These are phyloP conservation scores for Euptelea pleiosperma DNA, from an alignment of 164 flowering plant species.

Conservation along the genomic window DNA sequence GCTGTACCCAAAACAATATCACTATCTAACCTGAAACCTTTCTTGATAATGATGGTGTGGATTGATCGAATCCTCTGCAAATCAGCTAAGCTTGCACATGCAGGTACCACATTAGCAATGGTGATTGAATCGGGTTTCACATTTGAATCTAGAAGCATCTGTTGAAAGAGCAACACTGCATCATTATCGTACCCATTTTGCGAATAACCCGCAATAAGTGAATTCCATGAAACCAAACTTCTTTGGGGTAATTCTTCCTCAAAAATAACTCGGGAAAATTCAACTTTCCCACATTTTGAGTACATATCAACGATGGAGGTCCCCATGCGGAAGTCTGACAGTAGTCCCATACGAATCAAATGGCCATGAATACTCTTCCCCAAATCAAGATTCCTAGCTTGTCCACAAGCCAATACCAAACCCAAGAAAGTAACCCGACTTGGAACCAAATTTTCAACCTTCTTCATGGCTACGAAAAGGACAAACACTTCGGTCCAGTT, in stretches of 20 bases:
- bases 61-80: slow-evolving; percentile 15
- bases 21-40: slow-evolving; percentile 21
- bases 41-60: slow-evolving; percentile 34
- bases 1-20: slow-evolving; percentile 39
- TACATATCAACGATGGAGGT: slow-evolving; percentile 41
- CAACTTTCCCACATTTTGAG: slow-evolving; percentile 31
- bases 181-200: slow-evolving; percentile 33
- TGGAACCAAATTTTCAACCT: slow-evolving; percentile 17
- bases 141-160: slow-evolving; percentile 22
- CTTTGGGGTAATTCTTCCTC: slow-evolving; percentile 31
- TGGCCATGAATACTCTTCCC: slow-evolving; percentile 38
- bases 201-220: slow-evolving; percentile 34
- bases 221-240: slow-evolving; percentile 42
- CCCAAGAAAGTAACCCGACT: slow-evolving; percentile 39
- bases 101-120: slow-evolving; percentile 37
- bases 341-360: slow-evolving; percentile 21
- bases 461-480: slow-evolving; percentile 28
- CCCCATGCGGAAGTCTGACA: slow-evolving; percentile 28
- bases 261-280: slow-evolving; percentile 28
- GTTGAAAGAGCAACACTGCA: slow-evolving; percentile 26
- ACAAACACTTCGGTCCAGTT: slow-evolving; percentile 28
- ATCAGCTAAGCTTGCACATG: slow-evolving; percentile 28
- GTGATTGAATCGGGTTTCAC: slow-evolving; percentile 35
- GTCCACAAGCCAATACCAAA: slow-evolving; percentile 32
- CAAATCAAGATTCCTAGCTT: slow-evolving; percentile 19